phyloP scores from a whole-genome alignment of 768 basidiomycete species.

The Pisolithus marmoratus region DNA sequence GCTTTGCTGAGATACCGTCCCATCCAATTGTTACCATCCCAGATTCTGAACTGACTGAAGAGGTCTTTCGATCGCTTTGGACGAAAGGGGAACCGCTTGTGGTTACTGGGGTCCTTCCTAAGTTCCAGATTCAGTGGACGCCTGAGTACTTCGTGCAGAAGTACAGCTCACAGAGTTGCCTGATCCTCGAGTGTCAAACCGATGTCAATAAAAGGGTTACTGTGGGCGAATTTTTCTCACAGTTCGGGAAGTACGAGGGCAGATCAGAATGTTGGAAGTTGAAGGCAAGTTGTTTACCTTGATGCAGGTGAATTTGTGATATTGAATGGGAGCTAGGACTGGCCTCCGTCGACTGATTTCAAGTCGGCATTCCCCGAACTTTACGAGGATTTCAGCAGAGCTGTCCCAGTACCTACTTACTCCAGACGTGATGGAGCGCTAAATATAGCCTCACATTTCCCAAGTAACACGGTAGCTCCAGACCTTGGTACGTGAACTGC shows the following conservation, averaged over 20 bases:
- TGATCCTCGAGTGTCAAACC: constrained; percentile 79
- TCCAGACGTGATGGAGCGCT: constrained; percentile 85
- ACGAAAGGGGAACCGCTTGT: constrained; percentile 68
- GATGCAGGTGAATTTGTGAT: neutral
- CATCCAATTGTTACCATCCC: constrained; percentile 42
- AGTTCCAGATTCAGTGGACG: constrained; percentile 70
- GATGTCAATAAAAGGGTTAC: constrained; percentile 57
- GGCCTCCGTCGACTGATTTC: constrained; percentile 88
- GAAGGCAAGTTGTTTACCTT: constrained; percentile 44
- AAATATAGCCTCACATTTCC: constrained; percentile 89
- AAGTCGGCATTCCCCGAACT: constrained; percentile 76
- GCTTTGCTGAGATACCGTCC: constrained; percentile 35
- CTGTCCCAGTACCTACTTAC: constrained; percentile 84
- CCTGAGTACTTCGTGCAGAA: constrained; percentile 75
- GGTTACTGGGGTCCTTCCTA: constrained; percentile 57
- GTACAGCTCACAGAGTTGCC: constrained; percentile 57
- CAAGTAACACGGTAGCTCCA: constrained; percentile 67
- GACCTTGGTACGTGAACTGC: constrained; percentile 58
- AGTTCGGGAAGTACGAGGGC: constrained; percentile 65
- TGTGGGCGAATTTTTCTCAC: constrained; percentile 73
- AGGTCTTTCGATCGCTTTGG: constrained; percentile 69
- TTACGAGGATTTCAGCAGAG: constrained; percentile 77
- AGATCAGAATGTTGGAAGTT: constrained; percentile 64
- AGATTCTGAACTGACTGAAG: constrained; percentile 47
- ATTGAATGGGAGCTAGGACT: constrained; percentile 55